These are phyloP conservation scores for Umbilicus rupestris DNA, from an alignment of 164 flowering plant species.

Conservation along the genomic window DNA sequence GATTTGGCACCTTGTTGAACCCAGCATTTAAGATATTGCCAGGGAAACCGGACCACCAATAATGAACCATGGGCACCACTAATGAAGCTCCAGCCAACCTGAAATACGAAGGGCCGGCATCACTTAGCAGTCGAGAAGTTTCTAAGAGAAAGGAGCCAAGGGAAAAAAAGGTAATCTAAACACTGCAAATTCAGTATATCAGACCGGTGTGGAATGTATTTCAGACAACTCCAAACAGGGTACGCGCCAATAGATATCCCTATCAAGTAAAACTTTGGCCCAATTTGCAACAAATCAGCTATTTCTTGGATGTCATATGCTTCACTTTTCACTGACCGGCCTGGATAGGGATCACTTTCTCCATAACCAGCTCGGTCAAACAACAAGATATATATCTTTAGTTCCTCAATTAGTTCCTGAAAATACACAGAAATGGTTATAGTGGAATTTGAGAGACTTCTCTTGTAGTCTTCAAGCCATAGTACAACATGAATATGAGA, in stretches of 20 bases:
- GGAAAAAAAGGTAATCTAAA: neutral
- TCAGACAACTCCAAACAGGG: conserved; percentile 52
- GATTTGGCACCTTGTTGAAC: conserved; percentile 13
- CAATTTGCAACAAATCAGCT: conserved; percentile 46
- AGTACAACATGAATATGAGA: neutral
- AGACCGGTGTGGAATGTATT: conserved; percentile 48
- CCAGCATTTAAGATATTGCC: conserved; percentile 19
- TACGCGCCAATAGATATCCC: conserved; percentile 58
- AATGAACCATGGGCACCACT: conserved; percentile 42
- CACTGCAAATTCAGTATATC: neutral
- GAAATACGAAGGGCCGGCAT: conserved; percentile 3
- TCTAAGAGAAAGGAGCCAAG: neutral
- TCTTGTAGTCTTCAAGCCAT: neutral
- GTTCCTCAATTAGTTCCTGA: conserved; percentile 46
- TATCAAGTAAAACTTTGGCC: conserved; percentile 42
- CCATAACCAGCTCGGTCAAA: conserved; percentile 66
- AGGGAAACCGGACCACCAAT: conserved; percentile 54
- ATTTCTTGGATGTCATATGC: conserved; percentile 53
- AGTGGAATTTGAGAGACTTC: too few relatives aligned
- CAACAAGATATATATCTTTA: conserved; percentile 34
- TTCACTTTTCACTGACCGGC: conserved; percentile 41
- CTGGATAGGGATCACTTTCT: conserved; percentile 58
- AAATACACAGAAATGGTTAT: too few relatives aligned
- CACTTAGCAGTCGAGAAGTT: neutral
- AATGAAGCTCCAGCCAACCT: conserved; percentile 46